Conservation (phyloP, 257 asterid species). For the Petunia secreta region DNA sequence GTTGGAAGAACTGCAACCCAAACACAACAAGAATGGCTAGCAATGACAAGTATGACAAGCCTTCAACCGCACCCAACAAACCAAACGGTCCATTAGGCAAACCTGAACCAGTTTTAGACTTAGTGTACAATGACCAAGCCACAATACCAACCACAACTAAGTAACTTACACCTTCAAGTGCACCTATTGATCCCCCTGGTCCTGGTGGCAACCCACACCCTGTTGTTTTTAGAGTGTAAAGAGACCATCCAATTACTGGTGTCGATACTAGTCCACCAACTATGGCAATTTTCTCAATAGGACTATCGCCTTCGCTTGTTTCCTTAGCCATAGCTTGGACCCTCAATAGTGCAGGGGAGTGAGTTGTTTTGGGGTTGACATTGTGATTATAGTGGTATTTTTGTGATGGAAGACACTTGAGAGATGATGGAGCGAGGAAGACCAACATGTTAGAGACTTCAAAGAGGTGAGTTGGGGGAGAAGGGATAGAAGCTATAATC, state of each 20-base stretch:
- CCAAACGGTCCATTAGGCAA: constrained; percentile 89
- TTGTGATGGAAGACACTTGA: constrained; percentile 21
- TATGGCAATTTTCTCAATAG: constrained; percentile 52
- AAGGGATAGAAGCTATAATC: background rate
- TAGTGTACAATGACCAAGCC: constrained; percentile 85
- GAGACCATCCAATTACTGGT: constrained; percentile 92
- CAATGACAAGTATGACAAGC: constrained; percentile 70
- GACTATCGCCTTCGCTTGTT: constrained; percentile 39
- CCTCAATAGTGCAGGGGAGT: constrained; percentile 20
- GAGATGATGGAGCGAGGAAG: constrained; percentile 29
- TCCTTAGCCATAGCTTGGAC: constrained; percentile 60
- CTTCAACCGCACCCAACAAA: constrained; percentile 90
- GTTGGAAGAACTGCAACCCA: constrained; percentile 66
- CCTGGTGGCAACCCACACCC: constrained; percentile 98
- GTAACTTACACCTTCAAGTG: constrained; percentile 91
- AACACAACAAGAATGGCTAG: constrained; percentile 68
- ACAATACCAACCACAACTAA: constrained; percentile 74
- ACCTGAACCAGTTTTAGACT: constrained; percentile 82
- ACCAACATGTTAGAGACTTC: constrained; percentile 39
- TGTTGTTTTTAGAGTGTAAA: constrained; percentile 81
- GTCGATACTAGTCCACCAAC: constrained; percentile 62
- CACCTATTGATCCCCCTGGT: constrained; percentile 86
- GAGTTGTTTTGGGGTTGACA: constrained; percentile 8
- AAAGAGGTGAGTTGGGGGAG: background rate
- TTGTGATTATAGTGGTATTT: background rate